These are phyloP conservation scores for Naegleria gruberi DNA, from an alignment of 208 protist species.

Conservation along the genomic window DNA sequence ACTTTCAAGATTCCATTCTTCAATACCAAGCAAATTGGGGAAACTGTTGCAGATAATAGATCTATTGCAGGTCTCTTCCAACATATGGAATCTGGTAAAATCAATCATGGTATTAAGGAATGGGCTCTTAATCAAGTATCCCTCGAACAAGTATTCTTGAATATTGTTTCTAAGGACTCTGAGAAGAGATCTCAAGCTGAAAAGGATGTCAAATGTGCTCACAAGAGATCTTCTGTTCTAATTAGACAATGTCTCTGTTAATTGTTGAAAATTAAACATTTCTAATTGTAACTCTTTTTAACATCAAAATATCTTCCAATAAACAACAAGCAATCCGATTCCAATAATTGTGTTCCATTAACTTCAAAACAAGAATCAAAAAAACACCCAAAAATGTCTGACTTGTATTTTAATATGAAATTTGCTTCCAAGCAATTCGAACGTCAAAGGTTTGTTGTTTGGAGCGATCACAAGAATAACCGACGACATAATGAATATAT, in stretches of 20 bases:
- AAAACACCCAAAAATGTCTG: not conserved
- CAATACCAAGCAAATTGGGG: not conserved
- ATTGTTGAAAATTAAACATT: not conserved
- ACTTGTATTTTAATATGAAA: not conserved
- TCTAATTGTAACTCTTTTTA: too few species aligned
- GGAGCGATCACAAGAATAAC: too few species aligned
- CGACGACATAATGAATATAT: too few species aligned
- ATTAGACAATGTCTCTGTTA: not conserved
- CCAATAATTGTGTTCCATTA: not conserved
- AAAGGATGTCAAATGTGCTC: not conserved
- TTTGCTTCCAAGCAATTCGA: not conserved
- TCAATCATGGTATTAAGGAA: not conserved
- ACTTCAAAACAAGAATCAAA: not conserved
- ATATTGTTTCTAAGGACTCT: not conserved
- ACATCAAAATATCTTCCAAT: too few species aligned
- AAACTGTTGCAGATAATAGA: not conserved
- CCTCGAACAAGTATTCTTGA: conserved; percentile 5
- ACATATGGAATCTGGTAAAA: not conserved
- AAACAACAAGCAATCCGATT: too few species aligned
- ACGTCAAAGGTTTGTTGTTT: not conserved
- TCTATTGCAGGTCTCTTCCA: not conserved
- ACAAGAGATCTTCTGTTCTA: not conserved
- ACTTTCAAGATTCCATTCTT: not conserved
- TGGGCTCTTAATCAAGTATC: not conserved
- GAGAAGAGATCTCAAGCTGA: not conserved